Base-by-base conservation (phyloP, 2,329 filamentous ascomycete genomes). In the Phaeophleospora eucalypticola region DNA sequence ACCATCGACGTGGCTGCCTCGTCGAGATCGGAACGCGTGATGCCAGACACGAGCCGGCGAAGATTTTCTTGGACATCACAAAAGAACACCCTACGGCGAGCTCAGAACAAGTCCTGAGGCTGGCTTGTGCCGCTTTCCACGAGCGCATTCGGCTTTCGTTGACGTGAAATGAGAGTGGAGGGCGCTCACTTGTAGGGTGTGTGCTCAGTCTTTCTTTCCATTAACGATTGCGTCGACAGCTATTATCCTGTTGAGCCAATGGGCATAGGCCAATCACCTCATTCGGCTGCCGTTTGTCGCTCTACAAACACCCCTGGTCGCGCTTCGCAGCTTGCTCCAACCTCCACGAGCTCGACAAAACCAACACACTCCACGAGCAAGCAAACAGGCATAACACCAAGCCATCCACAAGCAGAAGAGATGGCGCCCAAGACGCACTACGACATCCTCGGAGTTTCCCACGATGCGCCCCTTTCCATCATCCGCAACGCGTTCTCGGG, bases 21-120 rank as follows among this genome's bases (percentile, higher is more conserved):
- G 57, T 62, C 4, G 54, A 61, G 41, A 38, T 65, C 21, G 58
- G 58, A 16, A 64, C 57, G 9, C 53, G 56, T 4, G 52, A 57
- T 24, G 47, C 55, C 12, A 49, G 49, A 35, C 59, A 62, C 39
- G 53, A 58, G 32, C 53, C 60, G 3, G 47, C 51, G 7, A 46
- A 45, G 16, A 53, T 59, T 6, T 59, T 50, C 29, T 38, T 48
- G 18, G 43, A 51, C n/a, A 43, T 42, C 14, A 46, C 27, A 4
- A 40, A 40, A 10, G 37, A 35, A 1, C 24, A 55, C 39, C 27
- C 43, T 4, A 34, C 20, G 9, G 36, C 37, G 7, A 47, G 46
- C 6, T 34, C 51, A 24, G 53, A 54, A 17, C 45, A 49, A 4
- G 18, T 57, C 8, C 15, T 64, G 9, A 34, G 49, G 7, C 37